Evolutionary conservation across 768 basidiomycete genomes (phyloP), one percentile per base, ranked within the genome.

Genomic region (Pulveroboletus sp.): DNA sequence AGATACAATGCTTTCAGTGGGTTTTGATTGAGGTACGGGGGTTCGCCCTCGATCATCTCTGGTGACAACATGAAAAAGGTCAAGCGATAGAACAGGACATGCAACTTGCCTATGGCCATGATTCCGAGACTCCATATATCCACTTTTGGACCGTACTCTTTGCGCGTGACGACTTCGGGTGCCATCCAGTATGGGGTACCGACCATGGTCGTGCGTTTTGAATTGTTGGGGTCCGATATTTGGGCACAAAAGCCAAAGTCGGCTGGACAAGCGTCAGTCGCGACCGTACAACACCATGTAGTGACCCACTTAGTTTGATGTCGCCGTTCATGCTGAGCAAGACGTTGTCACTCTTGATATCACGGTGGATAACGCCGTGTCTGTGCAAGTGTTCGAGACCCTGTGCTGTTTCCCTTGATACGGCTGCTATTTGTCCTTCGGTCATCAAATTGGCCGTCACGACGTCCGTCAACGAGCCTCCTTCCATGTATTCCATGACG

Each of bases 401-500:
- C 64, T 97, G 92, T 11, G 85, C 81, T 2, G 89, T 92, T 73
- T 98, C 97, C 65, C 92, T 75, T 37, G 86, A 90, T 27, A 98
- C 97, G 4, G 95, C 97, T 0, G 97, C 94, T 53, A 99, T 98
- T 73, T 98, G 97, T 2, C 94, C 97, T 67, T 98, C 97, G 0
- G 89, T 94, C 94, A 99, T 98, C 61, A 97, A 71, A 56, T 87
- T 87, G 36, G 80, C 83, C 4, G 85, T 87, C 35, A 88, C 94
- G 53, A 98, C 94, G 64, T 98, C 95, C 5, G 95, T 99, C 37
- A 97, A 73, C 25, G 83, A 86, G 29, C 92, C 90, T 34, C 94
- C 94, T 71, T 97, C 94, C 95, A 98, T 98, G 70, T 94, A 97
- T 72, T 97, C 97, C 97, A 99, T 98, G 48, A 98, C 93, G 33